Evolutionary conservation across 805 yeast genomes (phyloP), one percentile per base, ranked within the genome.

Genomic region (Jamesozyma lodderae): DNA sequence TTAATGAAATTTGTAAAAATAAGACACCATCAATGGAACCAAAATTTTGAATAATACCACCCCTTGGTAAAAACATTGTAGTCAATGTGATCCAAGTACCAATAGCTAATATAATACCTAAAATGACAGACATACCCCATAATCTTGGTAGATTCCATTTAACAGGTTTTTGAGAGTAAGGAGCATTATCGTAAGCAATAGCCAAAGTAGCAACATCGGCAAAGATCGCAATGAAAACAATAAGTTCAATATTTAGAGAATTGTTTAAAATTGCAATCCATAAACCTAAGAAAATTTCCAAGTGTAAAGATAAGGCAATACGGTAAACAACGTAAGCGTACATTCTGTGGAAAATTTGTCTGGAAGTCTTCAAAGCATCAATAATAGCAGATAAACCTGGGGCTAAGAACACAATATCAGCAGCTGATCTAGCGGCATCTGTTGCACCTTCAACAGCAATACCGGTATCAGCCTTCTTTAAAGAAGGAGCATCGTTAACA

Each of bases 311-410:
- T 63, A 86, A 72, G 62, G 96, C 96, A 67, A 87, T 87, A 75
- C 96, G 88, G 86, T 87, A 87, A 59, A 86, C 95, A 70, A 87
- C 95, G 70, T 87, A 87, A 55, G 96, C 77, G 78, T 87, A 86
- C 96, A 87, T 87, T 75, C 96, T 82, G 87, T 87, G 96, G 94
- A 85, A 85, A 79, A 85, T 85, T 71, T 85, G 94, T 70, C 95
- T 76, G 49, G 95, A 84, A 58, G 95, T 86, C 79, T 87, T 87
- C 61, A 85, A 72, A 59, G 94, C 90, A 70, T 85, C 94, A 68
- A 85, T 85, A 64, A 85, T 85, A 57, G 95, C 92, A 70, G 92
- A 81, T 62, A 84, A 75, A 82, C 94, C 94, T 53, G 94, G 94
- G 55, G 94, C 94, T 56, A 84, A 72, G 81, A 85, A 85, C 63